Percentiles rank a stretch among this genome's conserved stretches.
phyloP scores from a whole-genome alignment of 2,329 filamentous ascomycete species.

The Didymella sp. region DNA sequence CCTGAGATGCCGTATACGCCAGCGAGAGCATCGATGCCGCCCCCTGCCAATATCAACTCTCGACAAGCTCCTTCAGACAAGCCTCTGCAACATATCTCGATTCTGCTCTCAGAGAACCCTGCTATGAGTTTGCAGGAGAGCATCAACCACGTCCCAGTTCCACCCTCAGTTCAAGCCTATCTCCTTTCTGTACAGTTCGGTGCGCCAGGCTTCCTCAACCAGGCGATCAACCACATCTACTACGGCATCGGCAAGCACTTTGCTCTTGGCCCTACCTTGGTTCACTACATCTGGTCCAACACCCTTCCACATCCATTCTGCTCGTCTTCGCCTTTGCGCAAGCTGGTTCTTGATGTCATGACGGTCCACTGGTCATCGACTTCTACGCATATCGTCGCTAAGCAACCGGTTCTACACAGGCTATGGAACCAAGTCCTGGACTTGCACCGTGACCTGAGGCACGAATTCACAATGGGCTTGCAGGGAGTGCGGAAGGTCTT shows the following conservation, averaged over 20 bases:
- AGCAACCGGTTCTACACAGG: not conserved
- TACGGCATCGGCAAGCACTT: constrained; percentile 19
- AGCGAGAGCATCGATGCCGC: not conserved
- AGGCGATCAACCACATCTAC: constrained; percentile 22
- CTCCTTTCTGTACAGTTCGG: constrained; percentile 24
- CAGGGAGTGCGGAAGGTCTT: constrained; percentile 10
- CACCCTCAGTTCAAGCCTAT: constrained; percentile 25
- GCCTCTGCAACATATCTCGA: not conserved
- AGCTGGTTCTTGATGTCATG: constrained; percentile 23
- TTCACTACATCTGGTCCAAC: constrained; percentile 20
- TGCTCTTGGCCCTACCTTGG: constrained; percentile 19
- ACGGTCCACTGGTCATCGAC: constrained; percentile 18
- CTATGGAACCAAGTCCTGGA: constrained; percentile 25
- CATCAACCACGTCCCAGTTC: not conserved
- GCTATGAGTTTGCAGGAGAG: not conserved
- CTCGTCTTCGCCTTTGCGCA: constrained; percentile 8
- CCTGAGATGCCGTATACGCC: not conserved
- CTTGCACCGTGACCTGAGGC: constrained; percentile 15
- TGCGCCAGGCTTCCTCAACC: constrained; percentile 24
- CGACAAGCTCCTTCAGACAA: not conserved
- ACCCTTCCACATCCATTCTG: not conserved
- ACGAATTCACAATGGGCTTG: constrained; percentile 24
- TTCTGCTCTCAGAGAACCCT: no score
- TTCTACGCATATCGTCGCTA: constrained; percentile 6
- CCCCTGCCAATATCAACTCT: not conserved